Percentiles rank a stretch among this genome's conserved stretches.
Evolutionary conservation across 352 stramenopile genomes (phyloP).

Genomic region (Saprolegnia parasitica): DNA sequence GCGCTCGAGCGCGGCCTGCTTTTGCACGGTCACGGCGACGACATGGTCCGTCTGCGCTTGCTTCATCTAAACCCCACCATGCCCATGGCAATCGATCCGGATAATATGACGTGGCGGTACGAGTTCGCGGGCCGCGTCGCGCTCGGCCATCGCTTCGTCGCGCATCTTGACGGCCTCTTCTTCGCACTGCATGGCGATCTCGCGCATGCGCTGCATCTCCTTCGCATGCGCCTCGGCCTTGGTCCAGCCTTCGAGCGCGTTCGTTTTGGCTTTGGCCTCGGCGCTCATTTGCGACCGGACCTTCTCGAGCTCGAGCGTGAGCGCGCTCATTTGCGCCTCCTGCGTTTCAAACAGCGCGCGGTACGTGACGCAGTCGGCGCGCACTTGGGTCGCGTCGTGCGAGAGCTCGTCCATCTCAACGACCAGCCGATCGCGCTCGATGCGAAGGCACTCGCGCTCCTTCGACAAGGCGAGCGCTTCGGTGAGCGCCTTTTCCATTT

Average conservation of each 20-base stretch:
- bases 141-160: conserved; percentile 48
- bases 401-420: conserved; percentile 17
- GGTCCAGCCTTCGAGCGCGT: conserved; percentile 50
- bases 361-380: conserved; percentile 24
- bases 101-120: conserved; percentile 21
- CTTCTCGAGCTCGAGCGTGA: conserved; percentile 25
- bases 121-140: conserved; percentile 40
- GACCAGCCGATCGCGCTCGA: conserved; percentile 46
- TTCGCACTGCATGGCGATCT: conserved; percentile 43
- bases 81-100: background rate
- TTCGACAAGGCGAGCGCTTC: conserved; percentile 40
- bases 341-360: conserved; percentile 20
- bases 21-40: conserved; percentile 44
- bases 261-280: conserved; percentile 34
- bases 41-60: conserved; percentile 52
- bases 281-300: background rate
- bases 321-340: conserved; percentile 12
- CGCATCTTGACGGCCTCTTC: conserved; percentile 44
- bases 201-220: conserved; percentile 40
- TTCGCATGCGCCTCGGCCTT: conserved; percentile 39
- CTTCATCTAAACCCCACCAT: conserved; percentile 13
- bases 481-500: conserved; percentile 37
- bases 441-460: conserved; percentile 46
- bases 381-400: conserved; percentile 15
- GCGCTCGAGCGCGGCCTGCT: conserved; percentile 40